Evolutionary conservation across 2,329 filamentous ascomycete genomes (phyloP), one percentile per base, ranked within the genome.

Genomic region (Aspergillus viridinutans): DNA sequence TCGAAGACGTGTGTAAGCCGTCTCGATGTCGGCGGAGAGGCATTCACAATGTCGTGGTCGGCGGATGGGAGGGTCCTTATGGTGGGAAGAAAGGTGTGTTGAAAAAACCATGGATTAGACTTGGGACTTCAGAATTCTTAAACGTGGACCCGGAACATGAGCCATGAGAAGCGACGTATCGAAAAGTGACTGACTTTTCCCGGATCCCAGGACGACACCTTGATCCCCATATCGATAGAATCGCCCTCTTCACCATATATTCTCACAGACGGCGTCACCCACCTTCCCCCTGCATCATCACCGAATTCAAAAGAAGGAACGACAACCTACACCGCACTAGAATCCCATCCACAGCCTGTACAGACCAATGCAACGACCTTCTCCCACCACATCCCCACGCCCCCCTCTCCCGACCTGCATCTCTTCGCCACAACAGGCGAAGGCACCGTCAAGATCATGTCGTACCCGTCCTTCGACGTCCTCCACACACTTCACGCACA

Each of bases 331-430:
- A 74, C 70, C 56, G 66, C 73, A 26, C 73, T 79, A 40, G 67
- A 73, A n/a, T 61, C 73, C 1, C 74, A 76, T 45, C 77, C 74
- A 3, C 78, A 80, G 65, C 60, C 73, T 21, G 66, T 78, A 35
- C 78, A 80, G 65, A 80, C 78, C 1, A 80, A 80, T 59, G 76
- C 76, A 21, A 79, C 77, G 6, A 72, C 74, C 23, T 81, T 81
- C 67, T 77, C 76, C 20, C 72, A 80, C 58, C 70, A 76, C 40
- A 69, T 75, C 56, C 62, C 74, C 40, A 63, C 67, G 1, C 63
- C 71, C 3, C 61, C 70, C 12, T 66, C 67, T 14, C 74, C 74
- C 7, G 68, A 76, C 23, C 67, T 75, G 9, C 71, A 78, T 54
- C 68, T 80, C 52, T 74, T 80, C 59, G 73, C 79, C 21, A 80